Conservation (phyloP, 164 flowering plant genomes). For the Pachysandra terminalis region DNA sequence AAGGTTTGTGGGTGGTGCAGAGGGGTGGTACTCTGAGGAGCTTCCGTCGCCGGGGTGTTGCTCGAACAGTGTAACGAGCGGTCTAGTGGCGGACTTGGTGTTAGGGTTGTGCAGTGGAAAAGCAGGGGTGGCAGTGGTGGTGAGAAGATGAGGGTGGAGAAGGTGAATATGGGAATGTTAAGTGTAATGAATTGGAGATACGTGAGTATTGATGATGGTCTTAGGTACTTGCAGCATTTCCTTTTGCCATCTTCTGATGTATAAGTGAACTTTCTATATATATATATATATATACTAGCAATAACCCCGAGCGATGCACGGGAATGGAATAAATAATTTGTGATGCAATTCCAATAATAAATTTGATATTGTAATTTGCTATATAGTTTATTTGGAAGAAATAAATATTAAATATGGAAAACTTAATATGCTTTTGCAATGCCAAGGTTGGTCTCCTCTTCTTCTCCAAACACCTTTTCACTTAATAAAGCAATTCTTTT, state of each 20-base stretch:
- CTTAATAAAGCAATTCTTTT: no score
- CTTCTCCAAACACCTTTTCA: no score
- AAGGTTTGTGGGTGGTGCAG: conserved; percentile 23
- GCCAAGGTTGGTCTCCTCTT: no score
- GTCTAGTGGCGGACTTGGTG: conserved; percentile 52
- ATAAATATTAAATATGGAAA: no score
- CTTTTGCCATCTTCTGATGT: conserved; percentile 31
- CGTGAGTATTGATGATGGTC: conserved; percentile 47
- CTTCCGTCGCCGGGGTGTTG: conserved; percentile 54
- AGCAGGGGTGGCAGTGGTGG: background rate
- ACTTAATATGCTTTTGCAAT: no score
- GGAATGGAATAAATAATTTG: no score
- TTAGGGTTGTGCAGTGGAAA: conserved; percentile 21
- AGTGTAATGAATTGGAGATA: conserved; percentile 48
- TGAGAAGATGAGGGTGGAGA: conserved; percentile 31
- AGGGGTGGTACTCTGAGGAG: conserved; percentile 62
- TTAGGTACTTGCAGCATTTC: conserved; percentile 61
- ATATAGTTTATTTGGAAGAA: no score
- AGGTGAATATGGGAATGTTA: conserved; percentile 50
- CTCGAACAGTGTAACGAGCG: conserved; percentile 20
- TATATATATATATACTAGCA: no score
- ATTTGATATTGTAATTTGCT: no score
- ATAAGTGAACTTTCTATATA: no score
- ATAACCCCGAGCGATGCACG: no score
- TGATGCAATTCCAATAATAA: no score